Base-by-base conservation (phyloP, 225 moss, liverwort and hornwort genomes). In the Ulota crispa region DNA sequence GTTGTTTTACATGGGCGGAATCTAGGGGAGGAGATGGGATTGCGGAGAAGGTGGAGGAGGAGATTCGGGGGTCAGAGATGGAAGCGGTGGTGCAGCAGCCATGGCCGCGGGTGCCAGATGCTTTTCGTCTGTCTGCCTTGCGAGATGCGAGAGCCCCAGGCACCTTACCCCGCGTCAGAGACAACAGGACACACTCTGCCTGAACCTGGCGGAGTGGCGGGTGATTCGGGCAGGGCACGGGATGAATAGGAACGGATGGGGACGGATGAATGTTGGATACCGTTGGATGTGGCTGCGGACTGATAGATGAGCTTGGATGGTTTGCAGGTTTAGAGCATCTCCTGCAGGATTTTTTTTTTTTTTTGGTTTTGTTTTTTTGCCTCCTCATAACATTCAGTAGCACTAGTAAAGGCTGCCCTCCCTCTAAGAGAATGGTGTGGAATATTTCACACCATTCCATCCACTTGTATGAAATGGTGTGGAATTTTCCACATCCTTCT, bases 51-150 rank as follows among this genome's bases (percentile, higher is more conserved):
- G 23, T 56, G 30, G 55, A 10, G 32, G 43, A 43, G 78, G 56
- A 3, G 72, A 54, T 65, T 76, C 55, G 34, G 50, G 47, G 53
- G 64, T 64, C 37, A 37, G 79, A 28, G 65, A 61, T 6, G 68
- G 55, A 55, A 13, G 41, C 61, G 42, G 68, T 11, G 66, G 7
- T 32, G 70, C 21, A 14, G 63, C 72, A 32, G 87, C 72, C 80
- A 77, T 80, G 77, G 70, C 68, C 71, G 75, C 34, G 60, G 61
- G 24, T 62, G 27, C 19, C 62, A 62, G 80, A 80, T 80, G 62
- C 80, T 36, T 52, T 30, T 69, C 79, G 56, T 70, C 80, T 43
- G 59, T 14, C 13, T 43, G 59, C 15, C 13, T 68, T 43, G 70
- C 77, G 66, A 77, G 66, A 77, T 36, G 24, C 7, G n/a, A n/a